Percentiles rank a stretch among this genome's conserved stretches.
Conservation (phyloP, 1,139 yeast species). For the Nakaseomyces glabratus region DNA sequence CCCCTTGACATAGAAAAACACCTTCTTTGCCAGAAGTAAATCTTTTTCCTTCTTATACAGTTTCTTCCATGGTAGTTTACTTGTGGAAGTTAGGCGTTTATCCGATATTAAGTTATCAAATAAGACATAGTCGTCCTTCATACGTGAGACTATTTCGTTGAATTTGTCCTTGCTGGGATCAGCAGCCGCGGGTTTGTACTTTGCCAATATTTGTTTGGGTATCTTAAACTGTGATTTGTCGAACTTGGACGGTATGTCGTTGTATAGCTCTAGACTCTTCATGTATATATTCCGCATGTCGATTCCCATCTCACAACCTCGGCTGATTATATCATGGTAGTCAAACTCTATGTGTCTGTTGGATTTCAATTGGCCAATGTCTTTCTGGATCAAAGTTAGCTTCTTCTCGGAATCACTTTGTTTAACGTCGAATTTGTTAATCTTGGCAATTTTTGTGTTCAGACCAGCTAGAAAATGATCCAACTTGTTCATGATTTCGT, state of each 20-base stretch:
- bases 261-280: conserved; percentile 26
- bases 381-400: conserved; percentile 12
- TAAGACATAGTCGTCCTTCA: conserved; percentile 15
- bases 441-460: conserved; percentile 20
- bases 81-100: conserved; percentile 15
- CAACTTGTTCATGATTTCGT: conserved; percentile 19
- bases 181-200: conserved; percentile 13
- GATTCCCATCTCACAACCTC: conserved; percentile 28
- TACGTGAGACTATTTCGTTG: conserved; percentile 9
- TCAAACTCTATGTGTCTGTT: conserved; percentile 18
- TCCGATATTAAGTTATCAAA: conserved; percentile 18
- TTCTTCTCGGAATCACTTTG: conserved; percentile 11
- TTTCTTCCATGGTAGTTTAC: conserved; percentile 15
- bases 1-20: conserved; percentile 20
- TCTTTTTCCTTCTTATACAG: conserved; percentile 15
- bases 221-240: conserved; percentile 20
- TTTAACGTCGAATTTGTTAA: conserved; percentile 17
- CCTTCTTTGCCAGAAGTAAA: conserved; percentile 18
- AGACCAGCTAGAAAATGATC: conserved; percentile 26
- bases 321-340: conserved; percentile 25
- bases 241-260: conserved; percentile 24
- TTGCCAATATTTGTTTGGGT: conserved; percentile 19
- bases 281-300: conserved; percentile 26
- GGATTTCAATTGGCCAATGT: conserved; percentile 12
- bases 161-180: conserved; percentile 6